Conservation (phyloP, 2,329 filamentous ascomycete species). For the Raffaelea ambrosiae region DNA sequence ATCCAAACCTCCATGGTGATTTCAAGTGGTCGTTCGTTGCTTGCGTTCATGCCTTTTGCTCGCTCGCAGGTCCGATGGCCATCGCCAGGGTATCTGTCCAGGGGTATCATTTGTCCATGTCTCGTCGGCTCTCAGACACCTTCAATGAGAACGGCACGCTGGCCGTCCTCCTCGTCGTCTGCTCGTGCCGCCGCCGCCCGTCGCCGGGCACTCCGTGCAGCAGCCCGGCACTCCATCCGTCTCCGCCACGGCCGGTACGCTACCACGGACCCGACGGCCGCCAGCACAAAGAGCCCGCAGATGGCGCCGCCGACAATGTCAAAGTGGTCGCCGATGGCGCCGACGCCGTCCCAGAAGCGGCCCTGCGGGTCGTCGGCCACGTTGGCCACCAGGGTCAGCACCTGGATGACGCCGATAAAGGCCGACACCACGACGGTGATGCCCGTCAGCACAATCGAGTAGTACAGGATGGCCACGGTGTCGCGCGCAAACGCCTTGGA, state of each 20-base stretch:
- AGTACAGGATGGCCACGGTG: slow-evolving; percentile 84
- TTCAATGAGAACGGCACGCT: neutral
- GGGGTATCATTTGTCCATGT: no score
- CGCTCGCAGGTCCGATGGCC: no score
- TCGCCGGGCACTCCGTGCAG: neutral
- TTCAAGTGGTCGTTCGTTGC: no score
- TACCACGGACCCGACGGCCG: slow-evolving; percentile 64
- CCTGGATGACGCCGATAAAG: slow-evolving; percentile 78
- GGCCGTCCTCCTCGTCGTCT: neutral
- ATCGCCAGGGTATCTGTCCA: no score
- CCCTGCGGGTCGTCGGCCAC: slow-evolving; percentile 64
- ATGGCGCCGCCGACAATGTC: slow-evolving; percentile 82
- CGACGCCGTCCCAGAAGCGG: slow-evolving; percentile 84
- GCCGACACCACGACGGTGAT: slow-evolving; percentile 78
- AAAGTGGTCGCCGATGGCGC: slow-evolving; percentile 67
- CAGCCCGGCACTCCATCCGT: slow-evolving; percentile 25
- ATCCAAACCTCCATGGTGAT: no score
- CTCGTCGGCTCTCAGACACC: neutral
- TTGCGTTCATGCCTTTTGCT: no score
- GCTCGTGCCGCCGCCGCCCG: no score
- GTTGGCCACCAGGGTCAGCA: slow-evolving; percentile 70
- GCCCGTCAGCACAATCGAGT: slow-evolving; percentile 77
- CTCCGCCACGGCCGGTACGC: slow-evolving; percentile 73
- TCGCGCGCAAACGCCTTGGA: slow-evolving; percentile 71
- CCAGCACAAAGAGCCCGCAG: slow-evolving; percentile 73